These are phyloP conservation scores for Xylaria telfairii DNA, from an alignment of 495 filamentous ascomycete genomes.

Conservation along the genomic window DNA sequence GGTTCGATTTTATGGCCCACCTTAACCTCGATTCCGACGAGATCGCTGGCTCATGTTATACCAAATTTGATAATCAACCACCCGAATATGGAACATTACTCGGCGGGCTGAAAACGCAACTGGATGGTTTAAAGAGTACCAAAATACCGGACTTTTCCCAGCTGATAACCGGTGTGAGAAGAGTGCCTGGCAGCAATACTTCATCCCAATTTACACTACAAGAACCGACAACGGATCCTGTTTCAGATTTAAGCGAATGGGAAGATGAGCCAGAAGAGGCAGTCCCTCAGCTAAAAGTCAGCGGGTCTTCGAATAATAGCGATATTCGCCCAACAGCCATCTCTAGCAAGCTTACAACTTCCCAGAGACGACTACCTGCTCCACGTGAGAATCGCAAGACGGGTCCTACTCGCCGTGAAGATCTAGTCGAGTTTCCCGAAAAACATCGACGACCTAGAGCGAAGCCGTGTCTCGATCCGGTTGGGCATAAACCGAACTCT, in stretches of 20 bases:
- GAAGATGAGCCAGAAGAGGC: constrained; percentile 44
- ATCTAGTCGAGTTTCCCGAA: background rate
- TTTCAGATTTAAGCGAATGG: constrained; percentile 54
- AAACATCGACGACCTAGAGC: background rate
- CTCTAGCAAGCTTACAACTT: background rate
- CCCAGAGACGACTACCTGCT: constrained; percentile 9
- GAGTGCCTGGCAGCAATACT: constrained; percentile 8
- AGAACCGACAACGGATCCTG: constrained; percentile 38
- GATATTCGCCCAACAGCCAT: constrained; percentile 16
- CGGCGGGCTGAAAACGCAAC: constrained; percentile 46
- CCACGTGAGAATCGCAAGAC: constrained; percentile 11
- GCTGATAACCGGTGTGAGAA: constrained; percentile 20
- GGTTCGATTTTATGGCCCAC: constrained; percentile 57
- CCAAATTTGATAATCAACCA: constrained; percentile 27
- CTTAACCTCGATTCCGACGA: constrained; percentile 42
- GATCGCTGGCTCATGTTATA: background rate
- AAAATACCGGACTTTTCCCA: constrained; percentile 36
- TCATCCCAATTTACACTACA: constrained; percentile 19
- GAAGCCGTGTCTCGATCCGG: background rate
- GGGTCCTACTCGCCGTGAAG: constrained; percentile 2
- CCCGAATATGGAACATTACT: constrained; percentile 53
- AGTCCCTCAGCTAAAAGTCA: constrained; percentile 27
- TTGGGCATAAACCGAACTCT: background rate
- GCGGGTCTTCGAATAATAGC: background rate
- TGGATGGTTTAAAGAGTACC: constrained; percentile 38